Evolutionary conservation across 257 asterid genomes (phyloP).

Genomic region (Fraxinus pennsylvanica): DNA sequence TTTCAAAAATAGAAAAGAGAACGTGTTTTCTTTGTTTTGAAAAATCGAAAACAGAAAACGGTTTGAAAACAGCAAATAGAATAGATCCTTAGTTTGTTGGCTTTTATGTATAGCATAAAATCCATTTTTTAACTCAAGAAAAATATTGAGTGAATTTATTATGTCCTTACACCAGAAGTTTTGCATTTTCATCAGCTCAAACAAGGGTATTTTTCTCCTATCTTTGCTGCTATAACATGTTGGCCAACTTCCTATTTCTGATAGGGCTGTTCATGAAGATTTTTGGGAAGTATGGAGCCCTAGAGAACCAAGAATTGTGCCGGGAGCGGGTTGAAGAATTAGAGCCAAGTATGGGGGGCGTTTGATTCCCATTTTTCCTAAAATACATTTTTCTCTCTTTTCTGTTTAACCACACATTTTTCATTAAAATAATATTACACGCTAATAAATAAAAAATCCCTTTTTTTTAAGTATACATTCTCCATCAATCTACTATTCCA

Average conservation of each 20-base stretch:
- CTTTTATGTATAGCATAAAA: conserved; percentile 13
- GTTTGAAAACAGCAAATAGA: too few relatives aligned
- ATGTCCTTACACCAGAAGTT: background rate
- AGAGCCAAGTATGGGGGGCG: conserved; percentile 61
- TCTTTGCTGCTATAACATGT: conserved; percentile 16
- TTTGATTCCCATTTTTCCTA: too few relatives aligned
- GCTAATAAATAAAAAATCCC: too few relatives aligned
- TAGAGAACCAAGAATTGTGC: conserved; percentile 86
- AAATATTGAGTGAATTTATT: conserved; percentile 19
- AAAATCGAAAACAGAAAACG: too few relatives aligned
- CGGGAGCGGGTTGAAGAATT: conserved; percentile 93
- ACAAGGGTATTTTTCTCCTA: conserved; percentile 9
- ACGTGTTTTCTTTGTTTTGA: too few relatives aligned
- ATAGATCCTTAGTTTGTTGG: background rate
- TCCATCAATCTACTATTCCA: too few relatives aligned
- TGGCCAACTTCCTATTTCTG: conserved; percentile 29
- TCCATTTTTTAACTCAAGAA: conserved; percentile 2
- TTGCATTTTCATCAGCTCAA: background rate
- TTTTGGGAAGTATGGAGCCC: conserved; percentile 97
- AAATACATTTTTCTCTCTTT: too few relatives aligned
- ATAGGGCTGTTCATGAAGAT: conserved; percentile 95
- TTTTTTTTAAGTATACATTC: too few relatives aligned
- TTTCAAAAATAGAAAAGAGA: too few relatives aligned
- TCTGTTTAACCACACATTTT: too few relatives aligned
- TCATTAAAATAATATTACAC: too few relatives aligned